Percentiles rank a stretch among this genome's conserved stretches.
These are phyloP conservation scores for Prunus fruticosa DNA, from an alignment of 306 rosid species.

Conservation along the genomic window DNA sequence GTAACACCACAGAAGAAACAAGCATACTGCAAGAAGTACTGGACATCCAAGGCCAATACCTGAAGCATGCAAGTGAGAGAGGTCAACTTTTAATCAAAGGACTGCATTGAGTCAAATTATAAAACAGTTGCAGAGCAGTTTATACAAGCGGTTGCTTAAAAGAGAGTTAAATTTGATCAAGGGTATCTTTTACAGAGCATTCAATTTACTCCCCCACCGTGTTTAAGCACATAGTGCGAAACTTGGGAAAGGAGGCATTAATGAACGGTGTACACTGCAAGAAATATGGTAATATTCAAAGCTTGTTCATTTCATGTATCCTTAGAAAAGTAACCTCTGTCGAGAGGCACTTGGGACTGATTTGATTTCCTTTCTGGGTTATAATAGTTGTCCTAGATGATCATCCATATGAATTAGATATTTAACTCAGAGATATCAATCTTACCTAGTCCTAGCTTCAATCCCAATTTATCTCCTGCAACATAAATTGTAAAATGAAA, in stretches of 20 bases:
- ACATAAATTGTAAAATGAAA: background rate
- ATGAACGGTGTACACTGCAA: background rate
- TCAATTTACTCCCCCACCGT: background rate
- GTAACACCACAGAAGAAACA: background rate
- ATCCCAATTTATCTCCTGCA: slow-evolving; percentile 14
- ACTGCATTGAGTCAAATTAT: too few relatives aligned
- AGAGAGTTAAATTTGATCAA: background rate
- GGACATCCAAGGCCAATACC: slow-evolving; percentile 1
- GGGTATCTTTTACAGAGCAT: background rate
- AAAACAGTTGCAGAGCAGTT: background rate
- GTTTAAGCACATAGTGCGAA: background rate
- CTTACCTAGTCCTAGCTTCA: slow-evolving; percentile 48
- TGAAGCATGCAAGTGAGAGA: background rate
- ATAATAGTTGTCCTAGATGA: background rate
- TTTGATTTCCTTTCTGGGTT: background rate
- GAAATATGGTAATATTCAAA: background rate
- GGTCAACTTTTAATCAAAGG: background rate
- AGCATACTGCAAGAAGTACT: background rate
- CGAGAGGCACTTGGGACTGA: background rate
- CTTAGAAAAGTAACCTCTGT: background rate
- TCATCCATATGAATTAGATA: background rate
- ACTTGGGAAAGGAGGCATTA: too few relatives aligned
- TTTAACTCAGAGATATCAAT: background rate
- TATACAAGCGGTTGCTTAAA: background rate
- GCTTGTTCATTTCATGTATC: background rate